A percentile compares a stretch with the other conserved stretches of the same genome.
These are phyloP conservation scores for Pelargonium citronellum DNA, from an alignment of 441 rosid species.

Conservation along the genomic window DNA sequence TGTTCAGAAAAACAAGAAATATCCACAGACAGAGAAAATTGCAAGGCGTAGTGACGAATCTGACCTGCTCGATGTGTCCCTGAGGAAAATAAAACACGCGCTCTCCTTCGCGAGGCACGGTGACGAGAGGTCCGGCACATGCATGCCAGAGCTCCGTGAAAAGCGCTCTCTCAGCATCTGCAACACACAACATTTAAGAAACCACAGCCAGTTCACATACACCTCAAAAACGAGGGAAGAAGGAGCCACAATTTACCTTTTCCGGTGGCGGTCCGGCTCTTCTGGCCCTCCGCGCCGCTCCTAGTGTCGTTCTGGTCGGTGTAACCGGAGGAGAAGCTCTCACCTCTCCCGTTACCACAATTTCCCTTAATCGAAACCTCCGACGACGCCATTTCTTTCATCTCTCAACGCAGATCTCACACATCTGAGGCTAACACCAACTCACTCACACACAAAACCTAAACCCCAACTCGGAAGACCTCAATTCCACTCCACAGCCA, in stretches of 20 bases:
- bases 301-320: slow-evolving; percentile 32
- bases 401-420: slow-evolving; percentile 54
- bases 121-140: slow-evolving; percentile 95
- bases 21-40: neutral
- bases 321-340: slow-evolving; percentile 45
- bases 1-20: neutral
- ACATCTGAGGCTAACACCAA: slow-evolving; percentile 32
- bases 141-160: slow-evolving; percentile 96
- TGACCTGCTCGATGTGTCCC: slow-evolving; percentile 96
- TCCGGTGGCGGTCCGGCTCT: slow-evolving; percentile 28
- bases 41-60: neutral
- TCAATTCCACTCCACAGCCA: slow-evolving; percentile 13
- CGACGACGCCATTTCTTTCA: slow-evolving; percentile 42
- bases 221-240: neutral
- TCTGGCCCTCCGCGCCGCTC: slow-evolving; percentile 47
- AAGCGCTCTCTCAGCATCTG: slow-evolving; percentile 72
- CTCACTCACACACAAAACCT: slow-evolving; percentile 14
- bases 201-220: neutral
- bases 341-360: slow-evolving; percentile 45
- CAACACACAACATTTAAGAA: slow-evolving; percentile 12
- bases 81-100: slow-evolving; percentile 92
- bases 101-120: slow-evolving; percentile 80
- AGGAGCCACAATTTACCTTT: slow-evolving; percentile 27
- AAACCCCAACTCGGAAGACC: slow-evolving; percentile 15
- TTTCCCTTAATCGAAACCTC: slow-evolving; percentile 50